These are phyloP conservation scores for Sphaerosporella brunnea DNA, from an alignment of 495 filamentous ascomycete species.

Conservation along the genomic window DNA sequence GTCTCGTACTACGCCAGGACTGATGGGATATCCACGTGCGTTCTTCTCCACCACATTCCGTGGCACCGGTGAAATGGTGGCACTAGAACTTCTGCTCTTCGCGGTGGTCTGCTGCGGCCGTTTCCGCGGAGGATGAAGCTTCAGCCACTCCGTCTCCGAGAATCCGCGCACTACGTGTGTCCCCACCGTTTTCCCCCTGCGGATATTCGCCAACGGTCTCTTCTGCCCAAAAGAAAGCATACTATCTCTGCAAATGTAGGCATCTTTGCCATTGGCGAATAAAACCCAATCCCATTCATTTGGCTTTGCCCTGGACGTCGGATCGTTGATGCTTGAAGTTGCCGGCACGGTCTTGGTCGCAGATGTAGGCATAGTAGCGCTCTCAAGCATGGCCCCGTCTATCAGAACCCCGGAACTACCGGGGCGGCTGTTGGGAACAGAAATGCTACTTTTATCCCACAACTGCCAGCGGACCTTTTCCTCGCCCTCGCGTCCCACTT, in stretches of 20 bases:
- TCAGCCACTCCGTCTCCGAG: conserved; percentile 42
- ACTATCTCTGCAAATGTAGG: conserved; percentile 34
- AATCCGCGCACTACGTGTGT: conserved; percentile 81
- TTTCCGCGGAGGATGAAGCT: conserved; percentile 38
- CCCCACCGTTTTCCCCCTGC: conserved; percentile 64
- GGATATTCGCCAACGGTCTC: conserved; percentile 63
- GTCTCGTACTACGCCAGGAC: no score
- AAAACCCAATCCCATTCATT: conserved; percentile 24
- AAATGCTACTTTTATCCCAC: conserved; percentile 11
- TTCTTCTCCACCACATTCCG: neutral
- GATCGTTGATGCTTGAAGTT: neutral
- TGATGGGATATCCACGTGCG: no score
- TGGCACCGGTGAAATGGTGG: no score
- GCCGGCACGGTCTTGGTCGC: neutral
- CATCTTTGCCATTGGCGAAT: conserved; percentile 28
- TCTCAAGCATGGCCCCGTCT: neutral
- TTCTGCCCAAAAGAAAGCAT: conserved; percentile 34
- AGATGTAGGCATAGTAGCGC: neutral
- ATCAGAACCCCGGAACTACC: conserved; percentile 7
- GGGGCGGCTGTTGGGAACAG: conserved; percentile 22
- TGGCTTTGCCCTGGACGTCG: conserved; percentile 1
- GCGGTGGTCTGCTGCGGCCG: neutral
- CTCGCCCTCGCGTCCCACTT: conserved; percentile 78
- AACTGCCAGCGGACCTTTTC: conserved; percentile 47
- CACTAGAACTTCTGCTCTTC: neutral